Evolutionary conservation across 2,329 filamentous ascomycete species (phyloP).

Genomic region (Xylaria digitata): DNA sequence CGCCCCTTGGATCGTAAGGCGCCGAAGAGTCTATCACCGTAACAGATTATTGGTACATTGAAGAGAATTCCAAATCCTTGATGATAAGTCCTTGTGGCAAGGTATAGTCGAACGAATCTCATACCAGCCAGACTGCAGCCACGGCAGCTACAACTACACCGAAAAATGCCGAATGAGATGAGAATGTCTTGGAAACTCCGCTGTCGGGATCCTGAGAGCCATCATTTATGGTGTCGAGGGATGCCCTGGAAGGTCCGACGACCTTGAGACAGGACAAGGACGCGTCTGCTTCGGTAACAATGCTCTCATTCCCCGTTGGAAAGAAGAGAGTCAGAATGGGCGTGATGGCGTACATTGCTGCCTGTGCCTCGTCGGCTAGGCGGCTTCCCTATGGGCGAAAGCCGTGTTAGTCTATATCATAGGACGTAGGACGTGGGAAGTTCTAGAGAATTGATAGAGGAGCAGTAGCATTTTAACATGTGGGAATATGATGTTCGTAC

Average conservation of each 20-base stretch:
- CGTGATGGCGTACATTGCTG: constrained; percentile 40
- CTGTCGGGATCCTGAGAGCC: constrained; percentile 5
- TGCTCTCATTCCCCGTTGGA: constrained; percentile 30
- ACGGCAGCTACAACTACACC: background rate
- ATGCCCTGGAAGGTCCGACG: constrained; percentile 40
- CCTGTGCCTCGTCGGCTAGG: background rate
- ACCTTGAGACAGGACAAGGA: constrained; percentile 43
- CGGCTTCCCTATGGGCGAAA: background rate
- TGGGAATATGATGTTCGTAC: constrained; percentile 6
- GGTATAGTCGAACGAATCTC: background rate
- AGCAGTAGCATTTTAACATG: background rate
- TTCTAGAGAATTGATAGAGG: background rate
- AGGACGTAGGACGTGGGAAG: background rate
- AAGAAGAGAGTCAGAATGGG: constrained; percentile 45
- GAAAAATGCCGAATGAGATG: background rate
- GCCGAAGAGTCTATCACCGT: background rate
- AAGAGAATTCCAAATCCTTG: background rate
- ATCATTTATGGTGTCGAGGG: constrained; percentile 33
- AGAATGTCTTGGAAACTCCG: constrained; percentile 6
- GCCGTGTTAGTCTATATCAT: background rate
- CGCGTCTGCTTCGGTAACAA: constrained; percentile 34
- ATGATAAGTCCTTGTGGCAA: background rate
- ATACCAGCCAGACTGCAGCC: constrained; percentile 10
- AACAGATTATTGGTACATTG: background rate
- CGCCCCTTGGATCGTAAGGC: background rate